A percentile compares a stretch with the other conserved stretches of the same genome.
Evolutionary conservation across 768 basidiomycete species (phyloP).

Genomic region (Pleurotus sapidus): DNA sequence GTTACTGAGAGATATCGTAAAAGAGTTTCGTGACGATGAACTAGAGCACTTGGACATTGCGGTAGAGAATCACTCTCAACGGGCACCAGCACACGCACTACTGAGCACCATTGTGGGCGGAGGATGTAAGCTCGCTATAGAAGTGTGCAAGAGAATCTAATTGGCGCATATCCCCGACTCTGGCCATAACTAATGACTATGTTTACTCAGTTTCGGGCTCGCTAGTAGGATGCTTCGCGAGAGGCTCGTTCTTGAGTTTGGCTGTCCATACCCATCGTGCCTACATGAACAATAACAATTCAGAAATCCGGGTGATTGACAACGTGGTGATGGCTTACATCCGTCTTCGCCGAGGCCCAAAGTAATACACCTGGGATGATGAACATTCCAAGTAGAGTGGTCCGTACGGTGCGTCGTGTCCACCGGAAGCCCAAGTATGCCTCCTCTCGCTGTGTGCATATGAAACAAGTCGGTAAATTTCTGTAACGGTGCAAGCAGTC

Average conservation of each 20-base stretch:
- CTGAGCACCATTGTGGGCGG: conserved; percentile 80
- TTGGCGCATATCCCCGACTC: neutral
- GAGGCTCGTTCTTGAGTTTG: conserved; percentile 38
- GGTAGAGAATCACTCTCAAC: conserved; percentile 82
- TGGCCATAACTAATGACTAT: neutral
- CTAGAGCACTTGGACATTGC: conserved; percentile 92
- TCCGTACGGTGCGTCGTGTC: conserved; percentile 65
- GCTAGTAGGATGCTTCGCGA: neutral
- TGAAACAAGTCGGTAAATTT: conserved; percentile 9
- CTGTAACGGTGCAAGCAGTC: conserved; percentile 2
- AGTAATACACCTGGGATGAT: conserved; percentile 60
- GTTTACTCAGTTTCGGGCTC: conserved; percentile 3
- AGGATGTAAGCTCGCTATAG: conserved; percentile 89
- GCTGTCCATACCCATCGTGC: conserved; percentile 54
- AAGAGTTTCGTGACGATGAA: conserved; percentile 92
- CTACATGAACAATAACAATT: conserved; percentile 26
- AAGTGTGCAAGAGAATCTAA: conserved; percentile 81
- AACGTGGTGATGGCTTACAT: conserved; percentile 27
- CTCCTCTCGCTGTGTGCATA: conserved; percentile 62
- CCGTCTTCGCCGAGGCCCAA: conserved; percentile 42
- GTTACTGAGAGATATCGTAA: conserved; percentile 66
- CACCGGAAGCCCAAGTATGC: conserved; percentile 84
- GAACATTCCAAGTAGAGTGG: conserved; percentile 59
- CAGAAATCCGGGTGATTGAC: neutral
- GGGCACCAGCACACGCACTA: conserved; percentile 88